Base-by-base conservation (phyloP, 2,329 filamentous ascomycete species). In the Hortaea werneckii region DNA sequence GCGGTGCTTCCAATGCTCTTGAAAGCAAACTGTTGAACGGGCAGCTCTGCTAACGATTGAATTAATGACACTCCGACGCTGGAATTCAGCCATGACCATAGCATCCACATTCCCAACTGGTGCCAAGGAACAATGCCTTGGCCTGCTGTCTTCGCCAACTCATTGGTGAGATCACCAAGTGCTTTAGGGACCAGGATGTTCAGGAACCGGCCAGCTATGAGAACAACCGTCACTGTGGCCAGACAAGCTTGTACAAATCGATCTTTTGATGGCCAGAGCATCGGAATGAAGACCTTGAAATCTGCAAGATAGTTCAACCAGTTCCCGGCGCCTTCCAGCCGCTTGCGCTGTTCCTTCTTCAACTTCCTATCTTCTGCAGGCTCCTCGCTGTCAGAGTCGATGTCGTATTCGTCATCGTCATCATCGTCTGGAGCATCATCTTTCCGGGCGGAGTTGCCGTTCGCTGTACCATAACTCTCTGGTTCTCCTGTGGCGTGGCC, bases 161-260 rank as follows among this genome's bases (percentile, higher is more conserved):
- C 77, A 57, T 92, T 79, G 52, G 86, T 82, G 51, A 94, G 80
- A 47, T 85, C 79, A 52, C 87, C 87, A 29, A 90, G 78, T 59
- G 92, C 85, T 13, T 84, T 77, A n/a, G 87, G 87, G 29, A 87
- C 79, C 37, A 94, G 67, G 10, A 94, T 70, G 55, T 88, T 86
- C 42, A 94, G 69, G 5, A 77, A 77, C 52, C 89, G 87, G 45
- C 81, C 77, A 43, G 73, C 69, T n/a, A 88, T 62, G 20, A 92
- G 70, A 54, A 84, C 84, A 1, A 85, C 38, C 0, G 76, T 75
- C 39, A 92, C 81, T 4, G 85, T 70, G 8, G 76, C 67, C 13
- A 85, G 77, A 44, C 81, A 80, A 12, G 84, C 62, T 60, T 92
- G 85, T 12, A 92, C 74, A 10, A 67, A 63, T 44, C 71, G 74